Conservation (phyloP, 345 rosid genomes). For the Acer saccharum region DNA sequence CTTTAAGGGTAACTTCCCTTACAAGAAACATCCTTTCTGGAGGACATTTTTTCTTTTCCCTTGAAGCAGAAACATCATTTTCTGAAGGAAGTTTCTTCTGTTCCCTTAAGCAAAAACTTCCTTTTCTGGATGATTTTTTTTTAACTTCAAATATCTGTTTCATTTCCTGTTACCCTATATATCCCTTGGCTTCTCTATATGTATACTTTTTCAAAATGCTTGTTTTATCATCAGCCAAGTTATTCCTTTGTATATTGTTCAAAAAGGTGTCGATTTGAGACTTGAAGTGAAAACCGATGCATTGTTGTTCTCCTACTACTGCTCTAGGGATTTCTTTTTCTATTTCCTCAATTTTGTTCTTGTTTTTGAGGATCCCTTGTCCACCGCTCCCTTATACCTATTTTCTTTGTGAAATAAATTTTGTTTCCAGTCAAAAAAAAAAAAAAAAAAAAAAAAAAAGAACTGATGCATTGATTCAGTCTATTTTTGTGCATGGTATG, state of each 20-base stretch:
- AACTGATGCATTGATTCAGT: neutral
- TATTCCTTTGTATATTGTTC: no score
- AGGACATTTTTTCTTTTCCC: neutral
- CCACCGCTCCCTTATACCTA: neutral
- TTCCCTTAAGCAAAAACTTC: neutral
- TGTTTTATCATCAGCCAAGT: neutral
- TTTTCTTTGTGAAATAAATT: neutral
- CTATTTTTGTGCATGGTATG: neutral
- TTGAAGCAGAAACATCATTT: neutral
- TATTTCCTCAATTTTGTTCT: neutral
- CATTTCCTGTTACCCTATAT: neutral
- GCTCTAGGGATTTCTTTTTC: neutral
- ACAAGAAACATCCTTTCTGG: neutral
- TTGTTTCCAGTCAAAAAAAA: neutral
- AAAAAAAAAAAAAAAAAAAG: no score
- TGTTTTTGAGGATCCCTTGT: no score
- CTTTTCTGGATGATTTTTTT: neutral
- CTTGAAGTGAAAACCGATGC: neutral
- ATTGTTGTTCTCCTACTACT: neutral
- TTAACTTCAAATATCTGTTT: neutral
- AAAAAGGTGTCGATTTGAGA: slow-evolving; percentile 6
- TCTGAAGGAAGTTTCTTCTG: no score
- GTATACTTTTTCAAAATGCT: neutral
- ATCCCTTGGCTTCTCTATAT: neutral
- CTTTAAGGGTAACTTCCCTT: neutral